These are phyloP conservation scores for Paraphoma chrysanthemicola DNA, from an alignment of 2,329 filamentous ascomycete species.

Conservation along the genomic window DNA sequence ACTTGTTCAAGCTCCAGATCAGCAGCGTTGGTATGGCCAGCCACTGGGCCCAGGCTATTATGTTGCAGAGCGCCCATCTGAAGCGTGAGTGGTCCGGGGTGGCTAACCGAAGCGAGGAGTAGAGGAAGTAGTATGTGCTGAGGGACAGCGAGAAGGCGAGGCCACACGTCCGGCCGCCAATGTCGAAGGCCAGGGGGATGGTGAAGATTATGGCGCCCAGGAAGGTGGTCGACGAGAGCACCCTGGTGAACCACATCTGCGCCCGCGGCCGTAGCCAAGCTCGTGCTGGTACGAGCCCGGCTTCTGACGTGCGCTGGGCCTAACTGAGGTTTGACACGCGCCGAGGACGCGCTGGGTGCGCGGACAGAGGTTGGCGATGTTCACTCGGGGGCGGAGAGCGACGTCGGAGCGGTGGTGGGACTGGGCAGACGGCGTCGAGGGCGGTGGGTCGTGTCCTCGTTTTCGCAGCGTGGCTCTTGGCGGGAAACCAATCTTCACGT, in stretches of 20 bases:
- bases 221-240: slow-evolving; percentile 82
- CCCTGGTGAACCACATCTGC: slow-evolving; percentile 84
- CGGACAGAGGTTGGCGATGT: slow-evolving; percentile 20
- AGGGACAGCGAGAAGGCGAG: slow-evolving; percentile 91
- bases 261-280: slow-evolving; percentile 54
- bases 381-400: slow-evolving; percentile 17
- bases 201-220: slow-evolving; percentile 92
- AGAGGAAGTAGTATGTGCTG: slow-evolving; percentile 88
- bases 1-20: slow-evolving; percentile 95
- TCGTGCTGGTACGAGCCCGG: slow-evolving; percentile 55
- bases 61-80: slow-evolving; percentile 72
- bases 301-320: slow-evolving; percentile 30
- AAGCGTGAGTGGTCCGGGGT: slow-evolving; percentile 81
- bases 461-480: slow-evolving; percentile 29
- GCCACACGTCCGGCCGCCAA: slow-evolving; percentile 92
- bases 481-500: slow-evolving; percentile 45
- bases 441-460: slow-evolving; percentile 20
- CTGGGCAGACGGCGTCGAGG: slow-evolving; percentile 20
- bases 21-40: slow-evolving; percentile 83
- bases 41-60: slow-evolving; percentile 82
- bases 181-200: slow-evolving; percentile 96
- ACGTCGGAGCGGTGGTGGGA: slow-evolving; percentile 15
- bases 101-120: slow-evolving; percentile 79
- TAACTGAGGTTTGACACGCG: slow-evolving; percentile 22
- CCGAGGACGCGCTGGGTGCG: slow-evolving; percentile 40